These are phyloP conservation scores for Pichia sp. DNA, from an alignment of 1,139 yeast genomes.

Conservation along the genomic window DNA sequence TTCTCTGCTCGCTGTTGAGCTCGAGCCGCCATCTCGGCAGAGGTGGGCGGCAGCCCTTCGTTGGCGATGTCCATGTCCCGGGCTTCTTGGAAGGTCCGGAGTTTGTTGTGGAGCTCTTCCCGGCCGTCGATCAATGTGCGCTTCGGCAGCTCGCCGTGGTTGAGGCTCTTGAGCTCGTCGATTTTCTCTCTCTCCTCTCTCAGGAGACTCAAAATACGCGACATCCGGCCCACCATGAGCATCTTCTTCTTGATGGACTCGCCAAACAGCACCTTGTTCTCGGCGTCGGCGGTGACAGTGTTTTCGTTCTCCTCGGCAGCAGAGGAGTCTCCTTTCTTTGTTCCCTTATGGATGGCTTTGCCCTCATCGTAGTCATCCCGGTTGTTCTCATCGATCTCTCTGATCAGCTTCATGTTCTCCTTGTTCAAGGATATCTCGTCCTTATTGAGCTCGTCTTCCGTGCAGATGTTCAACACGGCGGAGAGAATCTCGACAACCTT, in stretches of 20 bases:
- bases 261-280: constrained; percentile 35
- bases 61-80: constrained; percentile 70
- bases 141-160: constrained; percentile 59
- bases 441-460: constrained; percentile 74
- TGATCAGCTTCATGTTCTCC: constrained; percentile 5
- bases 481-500: constrained; percentile 93
- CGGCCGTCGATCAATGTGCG: constrained; percentile 81
- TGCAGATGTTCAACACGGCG: constrained; percentile 85
- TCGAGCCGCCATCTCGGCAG: constrained; percentile 43
- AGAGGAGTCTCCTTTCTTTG: background rate
- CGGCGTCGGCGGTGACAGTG: background rate
- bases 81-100: constrained; percentile 76
- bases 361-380: constrained; percentile 3
- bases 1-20: constrained; percentile 20
- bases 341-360: background rate
- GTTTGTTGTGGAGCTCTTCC: constrained; percentile 67
- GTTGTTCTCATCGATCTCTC: background rate
- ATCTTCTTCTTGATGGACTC: constrained; percentile 79
- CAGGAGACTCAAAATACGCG: constrained; percentile 85
- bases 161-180: constrained; percentile 51
- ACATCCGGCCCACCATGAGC: constrained; percentile 88
- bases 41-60: constrained; percentile 84
- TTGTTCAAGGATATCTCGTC: constrained; percentile 5
- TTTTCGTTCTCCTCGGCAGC: background rate
- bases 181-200: constrained; percentile 89